Base-by-base conservation (phyloP, 768 basidiomycete species). In the Suillus sp. region DNA sequence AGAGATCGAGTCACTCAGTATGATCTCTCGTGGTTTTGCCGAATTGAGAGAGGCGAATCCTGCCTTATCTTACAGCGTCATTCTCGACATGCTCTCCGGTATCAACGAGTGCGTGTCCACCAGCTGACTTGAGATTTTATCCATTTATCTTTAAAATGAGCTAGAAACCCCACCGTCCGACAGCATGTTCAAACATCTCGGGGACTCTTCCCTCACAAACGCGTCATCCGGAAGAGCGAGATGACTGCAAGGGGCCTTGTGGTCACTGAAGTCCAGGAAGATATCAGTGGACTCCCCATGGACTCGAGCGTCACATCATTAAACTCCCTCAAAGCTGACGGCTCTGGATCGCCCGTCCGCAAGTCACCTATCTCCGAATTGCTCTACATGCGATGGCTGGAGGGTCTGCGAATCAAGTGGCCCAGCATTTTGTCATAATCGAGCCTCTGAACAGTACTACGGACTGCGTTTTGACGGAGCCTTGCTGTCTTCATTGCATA, bases 311-410 rank as follows among this genome's bases (percentile, higher is more conserved):
- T 74, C 7, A 68, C 74, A 1, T 66, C 73, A 18, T 66, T 69
- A 59, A 65, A 72, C 67, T 60, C 66, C 65, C 53, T 65, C 30
- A 79, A 78, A 69, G 67, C 66, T 48, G 78, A 79, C 27, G 83
- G 86, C 35, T 70, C 80, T 37, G 68, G 65, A 53, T 68, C 70
- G 30, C 80, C 83, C 14, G 74, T 80, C 60, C 84, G 86, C 66
- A 91, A 89, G 74, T 95, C 93, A 61, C 95, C 96, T 7, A 95
- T 99, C 34, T 92, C 95, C 25, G 96, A 99, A 74, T 83, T 99
- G 66, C 79, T 99, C n/a, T 99, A 98, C 74, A 89, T 96, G 84
- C 87, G 96, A 56, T 99, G 96, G 96, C 79, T 98, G 30, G 93
- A 97, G 71, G 95, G 95, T 3, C 78, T 97, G 60, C 90, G 87